Percentiles rank a stretch among this genome's conserved stretches.
Evolutionary conservation across 2,329 filamentous ascomycete genomes (phyloP).

Genomic region (Pseudogymnoascus sp.): DNA sequence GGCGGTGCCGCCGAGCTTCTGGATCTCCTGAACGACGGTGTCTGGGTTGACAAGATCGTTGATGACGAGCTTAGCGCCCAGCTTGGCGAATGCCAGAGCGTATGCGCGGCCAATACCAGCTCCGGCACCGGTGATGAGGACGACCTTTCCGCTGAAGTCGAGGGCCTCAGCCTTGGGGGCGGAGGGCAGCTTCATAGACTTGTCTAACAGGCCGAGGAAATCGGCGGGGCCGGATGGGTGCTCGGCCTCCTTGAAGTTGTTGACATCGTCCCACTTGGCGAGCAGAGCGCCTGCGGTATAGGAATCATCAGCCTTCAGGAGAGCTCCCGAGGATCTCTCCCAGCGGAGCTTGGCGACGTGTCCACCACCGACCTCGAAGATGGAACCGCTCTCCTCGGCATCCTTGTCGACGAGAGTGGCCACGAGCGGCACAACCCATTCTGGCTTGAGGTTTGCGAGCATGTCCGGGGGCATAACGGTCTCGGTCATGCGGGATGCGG

Average conservation of each 20-base stretch:
- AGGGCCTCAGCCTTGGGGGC: conserved; percentile 66
- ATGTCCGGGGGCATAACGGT: conserved; percentile 95
- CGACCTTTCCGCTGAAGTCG: conserved; percentile 78
- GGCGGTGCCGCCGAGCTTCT: conserved; percentile 79
- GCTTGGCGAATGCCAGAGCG: conserved; percentile 76
- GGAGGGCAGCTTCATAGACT: conserved; percentile 67
- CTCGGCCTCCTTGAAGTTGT: conserved; percentile 75
- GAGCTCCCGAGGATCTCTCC: conserved; percentile 83
- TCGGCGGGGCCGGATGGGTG: conserved; percentile 81
- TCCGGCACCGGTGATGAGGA: conserved; percentile 79
- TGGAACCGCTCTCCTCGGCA: conserved; percentile 71
- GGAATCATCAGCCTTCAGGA: conserved; percentile 80
- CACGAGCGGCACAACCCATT: conserved; percentile 92
- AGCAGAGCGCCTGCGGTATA: conserved; percentile 84
- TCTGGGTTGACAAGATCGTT: conserved; percentile 95
- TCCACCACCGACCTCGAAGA: conserved; percentile 90
- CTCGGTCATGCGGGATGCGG: conserved; percentile 90
- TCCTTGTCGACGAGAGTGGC: conserved; percentile 82
- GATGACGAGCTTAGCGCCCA: conserved; percentile 78
- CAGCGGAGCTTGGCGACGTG: conserved; percentile 89
- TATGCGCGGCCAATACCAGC: conserved; percentile 89
- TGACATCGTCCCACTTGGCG: conserved; percentile 81
- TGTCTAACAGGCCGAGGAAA: conserved; percentile 77
- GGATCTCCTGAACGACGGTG: conserved; percentile 83
- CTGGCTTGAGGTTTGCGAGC: conserved; percentile 66